A percentile compares a stretch with the other conserved stretches of the same genome.
These are phyloP conservation scores for Penicillium psychrofluorescens DNA, from an alignment of 495 filamentous ascomycete species.

Conservation along the genomic window DNA sequence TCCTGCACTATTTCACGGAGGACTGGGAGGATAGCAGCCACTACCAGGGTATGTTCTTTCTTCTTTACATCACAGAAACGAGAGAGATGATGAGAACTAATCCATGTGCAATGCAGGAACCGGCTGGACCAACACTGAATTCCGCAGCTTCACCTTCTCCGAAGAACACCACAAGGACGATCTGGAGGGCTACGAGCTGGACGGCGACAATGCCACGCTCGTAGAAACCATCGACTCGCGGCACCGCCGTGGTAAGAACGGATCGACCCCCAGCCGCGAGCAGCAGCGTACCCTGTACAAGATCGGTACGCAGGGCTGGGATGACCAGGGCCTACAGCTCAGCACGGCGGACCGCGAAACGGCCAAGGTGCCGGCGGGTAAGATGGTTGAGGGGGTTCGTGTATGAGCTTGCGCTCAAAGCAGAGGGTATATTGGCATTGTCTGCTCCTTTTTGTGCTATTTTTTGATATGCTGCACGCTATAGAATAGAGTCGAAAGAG, in stretches of 20 bases:
- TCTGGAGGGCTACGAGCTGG: conserved; percentile 29
- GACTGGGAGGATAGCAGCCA: conserved; percentile 64
- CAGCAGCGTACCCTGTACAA: conserved; percentile 33
- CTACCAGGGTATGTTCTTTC: conserved; percentile 36
- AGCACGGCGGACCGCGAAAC: conserved; percentile 33
- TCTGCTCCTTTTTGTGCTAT: neutral
- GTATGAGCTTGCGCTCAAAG: conserved; percentile 3
- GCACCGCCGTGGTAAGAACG: conserved; percentile 45
- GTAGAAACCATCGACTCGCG: conserved; percentile 57
- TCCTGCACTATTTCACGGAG: conserved; percentile 72
- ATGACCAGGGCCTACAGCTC: conserved; percentile 36
- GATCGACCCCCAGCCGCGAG: conserved; percentile 26
- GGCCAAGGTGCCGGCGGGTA: conserved; percentile 27
- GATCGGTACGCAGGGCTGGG: conserved; percentile 35
- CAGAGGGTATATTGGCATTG: conserved; percentile 7
- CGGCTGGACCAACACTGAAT: conserved; percentile 81
- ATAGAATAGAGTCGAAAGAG: conserved; percentile 12
- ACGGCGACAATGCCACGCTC: conserved; percentile 52
- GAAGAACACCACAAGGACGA: conserved; percentile 32
- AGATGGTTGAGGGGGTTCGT: conserved; percentile 28
- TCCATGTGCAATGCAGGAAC: conserved; percentile 43
- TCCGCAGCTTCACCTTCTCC: conserved; percentile 64
- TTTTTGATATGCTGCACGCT: conserved; percentile 1
- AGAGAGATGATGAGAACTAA: too few relatives aligned
- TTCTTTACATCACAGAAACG: too few relatives aligned